A percentile compares a stretch with the other conserved stretches of the same genome.
Conservation (phyloP, 1,284 basidiomycete species). For the Coniferiporia sulphurascens region DNA sequence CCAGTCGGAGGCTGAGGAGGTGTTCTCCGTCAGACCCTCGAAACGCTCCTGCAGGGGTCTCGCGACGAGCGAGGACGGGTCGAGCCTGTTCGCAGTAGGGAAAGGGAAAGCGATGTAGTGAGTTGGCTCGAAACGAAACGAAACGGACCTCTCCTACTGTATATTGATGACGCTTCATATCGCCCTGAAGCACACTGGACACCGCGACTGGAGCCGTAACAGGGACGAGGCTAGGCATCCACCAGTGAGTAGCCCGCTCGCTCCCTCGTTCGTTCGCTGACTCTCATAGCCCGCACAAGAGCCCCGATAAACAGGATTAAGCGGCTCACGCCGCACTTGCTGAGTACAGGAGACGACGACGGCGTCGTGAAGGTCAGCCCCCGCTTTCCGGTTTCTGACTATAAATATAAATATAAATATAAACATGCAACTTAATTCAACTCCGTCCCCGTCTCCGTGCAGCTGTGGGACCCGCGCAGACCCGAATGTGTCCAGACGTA, state of each 20-base stretch:
- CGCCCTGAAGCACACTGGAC: conserved; percentile 56
- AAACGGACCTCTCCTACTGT: neutral
- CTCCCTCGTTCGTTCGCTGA: conserved; percentile 15
- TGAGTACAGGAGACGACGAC: conserved; percentile 90
- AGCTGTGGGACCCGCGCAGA: conserved; percentile 89
- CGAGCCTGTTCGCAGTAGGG: conserved; percentile 71
- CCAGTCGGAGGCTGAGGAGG: conserved; percentile 40
- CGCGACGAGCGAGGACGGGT: conserved; percentile 59
- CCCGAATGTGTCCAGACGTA: conserved; percentile 62
- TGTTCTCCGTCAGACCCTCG: conserved; percentile 58
- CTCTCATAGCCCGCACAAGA: conserved; percentile 46
- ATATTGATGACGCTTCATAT: neutral
- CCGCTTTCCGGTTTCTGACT: neutral
- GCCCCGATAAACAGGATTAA: conserved; percentile 83
- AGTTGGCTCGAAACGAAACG: conserved; percentile 30
- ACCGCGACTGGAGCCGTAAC: conserved; percentile 58
- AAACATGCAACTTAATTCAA: too few relatives aligned
- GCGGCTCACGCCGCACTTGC: conserved; percentile 59
- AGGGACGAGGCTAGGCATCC: conserved; percentile 60
- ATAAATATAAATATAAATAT: neutral
- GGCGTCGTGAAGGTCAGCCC: conserved; percentile 80
- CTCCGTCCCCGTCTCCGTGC: conserved; percentile 1
- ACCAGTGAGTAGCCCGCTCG: conserved; percentile 61
- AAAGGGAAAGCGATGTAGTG: conserved; percentile 81
- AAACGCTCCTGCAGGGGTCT: conserved; percentile 77